phyloP scores from a whole-genome alignment of 768 basidiomycete species.

The Mycena belliarum region DNA sequence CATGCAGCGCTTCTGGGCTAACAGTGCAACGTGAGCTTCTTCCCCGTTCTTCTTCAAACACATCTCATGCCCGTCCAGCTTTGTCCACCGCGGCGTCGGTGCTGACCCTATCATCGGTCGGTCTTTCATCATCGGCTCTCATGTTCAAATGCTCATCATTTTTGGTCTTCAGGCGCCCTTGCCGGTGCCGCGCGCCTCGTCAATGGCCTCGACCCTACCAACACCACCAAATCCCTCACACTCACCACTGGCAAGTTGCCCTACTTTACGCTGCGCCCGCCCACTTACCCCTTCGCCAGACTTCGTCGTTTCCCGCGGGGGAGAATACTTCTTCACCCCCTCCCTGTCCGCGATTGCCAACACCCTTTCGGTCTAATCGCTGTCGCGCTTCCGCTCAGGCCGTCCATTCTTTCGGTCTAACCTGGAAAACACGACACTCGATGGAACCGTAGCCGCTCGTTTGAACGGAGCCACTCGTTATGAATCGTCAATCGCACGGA shows the following conservation, averaged over 20 bases:
- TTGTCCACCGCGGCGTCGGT: constrained; percentile 1
- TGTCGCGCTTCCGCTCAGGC: no score
- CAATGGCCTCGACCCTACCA: constrained; percentile 14
- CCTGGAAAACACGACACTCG: no score
- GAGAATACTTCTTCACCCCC: constrained; percentile 34
- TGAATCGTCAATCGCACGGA: no score
- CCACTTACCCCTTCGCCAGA: constrained; percentile 1
- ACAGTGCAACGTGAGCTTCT: constrained; percentile 13
- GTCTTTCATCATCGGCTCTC: no score
- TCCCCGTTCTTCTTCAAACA: neutral
- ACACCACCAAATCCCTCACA: neutral
- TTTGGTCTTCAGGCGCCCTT: neutral
- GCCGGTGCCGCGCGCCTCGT: constrained; percentile 8
- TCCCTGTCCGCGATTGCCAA: constrained; percentile 28
- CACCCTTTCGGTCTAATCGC: constrained; percentile 12
- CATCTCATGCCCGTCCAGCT: neutral
- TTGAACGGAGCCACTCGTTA: no score
- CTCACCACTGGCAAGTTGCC: constrained; percentile 5
- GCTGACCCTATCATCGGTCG: constrained; percentile 6
- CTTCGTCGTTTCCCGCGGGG: constrained; percentile 29
- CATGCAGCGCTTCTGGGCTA: constrained; percentile 20
- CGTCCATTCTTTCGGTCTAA: no score
- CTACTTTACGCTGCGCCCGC: neutral
- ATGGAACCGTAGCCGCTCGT: no score
- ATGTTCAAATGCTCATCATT: no score